These are phyloP conservation scores for Panicum miliaceum DNA, from an alignment of 176 grass and related monocot genomes.

Conservation along the genomic window DNA sequence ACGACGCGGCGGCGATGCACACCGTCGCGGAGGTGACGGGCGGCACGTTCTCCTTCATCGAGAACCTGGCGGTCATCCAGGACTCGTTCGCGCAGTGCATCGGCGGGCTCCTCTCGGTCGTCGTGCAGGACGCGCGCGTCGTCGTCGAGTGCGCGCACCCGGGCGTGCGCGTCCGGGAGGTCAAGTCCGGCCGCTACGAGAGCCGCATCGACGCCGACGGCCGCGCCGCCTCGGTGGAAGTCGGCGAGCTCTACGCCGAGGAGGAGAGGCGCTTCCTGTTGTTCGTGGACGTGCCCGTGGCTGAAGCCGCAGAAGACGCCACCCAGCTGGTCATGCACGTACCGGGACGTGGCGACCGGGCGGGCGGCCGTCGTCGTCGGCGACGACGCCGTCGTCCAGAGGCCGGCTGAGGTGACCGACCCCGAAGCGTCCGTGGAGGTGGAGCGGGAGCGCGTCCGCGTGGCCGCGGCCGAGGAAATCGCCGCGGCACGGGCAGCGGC, in stretches of 20 bases:
- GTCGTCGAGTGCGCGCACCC: constrained; percentile 24
- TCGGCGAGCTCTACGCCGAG: constrained; percentile 58
- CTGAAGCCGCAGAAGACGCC: not conserved
- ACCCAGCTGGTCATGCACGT: constrained; percentile 37
- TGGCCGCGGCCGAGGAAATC: constrained; percentile 42
- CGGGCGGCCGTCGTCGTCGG: not conserved
- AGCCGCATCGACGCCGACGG: too few relatives aligned
- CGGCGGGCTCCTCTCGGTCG: constrained; percentile 60
- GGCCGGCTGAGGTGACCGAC: not conserved
- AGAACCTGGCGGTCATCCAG: constrained; percentile 55
- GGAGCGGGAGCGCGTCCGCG: constrained; percentile 37
- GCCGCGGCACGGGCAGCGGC: constrained; percentile 36
- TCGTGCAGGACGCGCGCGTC: constrained; percentile 52
- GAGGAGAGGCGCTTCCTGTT: constrained; percentile 57
- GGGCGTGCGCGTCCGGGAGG: constrained; percentile 32
- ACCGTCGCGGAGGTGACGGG: constrained; percentile 58
- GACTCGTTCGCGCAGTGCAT: constrained; percentile 79
- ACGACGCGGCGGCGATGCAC: constrained; percentile 83
- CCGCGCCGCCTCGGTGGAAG: constrained; percentile 9
- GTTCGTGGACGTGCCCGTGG: constrained; percentile 42
- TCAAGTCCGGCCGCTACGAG: constrained; percentile 56
- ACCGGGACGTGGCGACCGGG: constrained; percentile 34
- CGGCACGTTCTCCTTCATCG: constrained; percentile 87
- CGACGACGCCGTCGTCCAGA: not conserved
- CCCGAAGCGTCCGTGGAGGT: constrained; percentile 24